phyloP scores from a whole-genome alignment of 768 basidiomycete species.

The Suillus cothurnatus region DNA sequence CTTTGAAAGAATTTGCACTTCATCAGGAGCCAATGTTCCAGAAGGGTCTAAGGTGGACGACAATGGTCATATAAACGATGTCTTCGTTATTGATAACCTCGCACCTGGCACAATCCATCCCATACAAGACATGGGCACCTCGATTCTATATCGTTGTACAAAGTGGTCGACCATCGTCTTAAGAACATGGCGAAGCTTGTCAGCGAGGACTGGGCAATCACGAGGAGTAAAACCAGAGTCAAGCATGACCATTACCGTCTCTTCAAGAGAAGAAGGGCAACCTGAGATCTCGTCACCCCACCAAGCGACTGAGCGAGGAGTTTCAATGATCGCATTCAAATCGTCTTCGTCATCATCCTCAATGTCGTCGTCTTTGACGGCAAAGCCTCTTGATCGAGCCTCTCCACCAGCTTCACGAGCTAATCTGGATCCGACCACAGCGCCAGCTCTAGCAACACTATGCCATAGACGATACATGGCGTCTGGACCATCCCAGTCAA shows the following conservation, averaged over 20 bases:
- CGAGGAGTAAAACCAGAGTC: slow-evolving; percentile 61
- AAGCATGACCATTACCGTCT: slow-evolving; percentile 58
- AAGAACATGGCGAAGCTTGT: slow-evolving; percentile 55
- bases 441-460: slow-evolving; percentile 41
- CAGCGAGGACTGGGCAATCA: slow-evolving; percentile 48
- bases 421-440: slow-evolving; percentile 42
- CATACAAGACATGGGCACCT: slow-evolving; percentile 58
- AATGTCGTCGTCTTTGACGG: slow-evolving; percentile 38
- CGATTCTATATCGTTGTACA: slow-evolving; percentile 47
- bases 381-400: slow-evolving; percentile 48
- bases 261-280: slow-evolving; percentile 60
- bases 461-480: slow-evolving; percentile 46
- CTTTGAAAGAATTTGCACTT: slow-evolving; percentile 61
- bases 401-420: slow-evolving; percentile 34
- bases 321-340: slow-evolving; percentile 22
- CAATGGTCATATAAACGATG: not conserved
- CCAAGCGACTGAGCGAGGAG: slow-evolving; percentile 60
- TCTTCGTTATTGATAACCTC: slow-evolving; percentile 1
- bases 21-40: slow-evolving; percentile 51
- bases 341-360: slow-evolving; percentile 43
- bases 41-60: slow-evolving; percentile 44
- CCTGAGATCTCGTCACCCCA: slow-evolving; percentile 68
- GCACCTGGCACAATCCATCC: slow-evolving; percentile 64
- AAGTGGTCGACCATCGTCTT: slow-evolving; percentile 44
- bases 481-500: slow-evolving; percentile 46